Evolutionary conservation across 2,329 filamentous ascomycete species (phyloP).

Genomic region (Magnaporthiopsis incrustans): DNA sequence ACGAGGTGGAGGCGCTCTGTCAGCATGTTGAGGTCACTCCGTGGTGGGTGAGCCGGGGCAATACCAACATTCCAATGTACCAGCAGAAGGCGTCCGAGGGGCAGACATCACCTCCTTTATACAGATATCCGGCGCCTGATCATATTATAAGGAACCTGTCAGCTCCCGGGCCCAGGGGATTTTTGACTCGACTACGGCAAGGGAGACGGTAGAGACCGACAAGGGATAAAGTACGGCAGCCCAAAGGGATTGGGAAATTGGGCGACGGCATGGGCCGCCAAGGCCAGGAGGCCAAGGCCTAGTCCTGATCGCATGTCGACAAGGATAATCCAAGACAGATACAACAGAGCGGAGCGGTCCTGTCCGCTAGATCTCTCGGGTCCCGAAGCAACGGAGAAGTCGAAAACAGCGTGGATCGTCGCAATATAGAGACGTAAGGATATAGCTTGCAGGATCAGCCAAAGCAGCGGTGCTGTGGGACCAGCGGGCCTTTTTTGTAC

Average conservation of each 20-base stretch:
- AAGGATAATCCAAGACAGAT: not conserved
- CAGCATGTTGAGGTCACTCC: not conserved
- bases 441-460: not conserved
- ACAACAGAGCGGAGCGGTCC: not conserved
- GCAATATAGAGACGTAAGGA: not conserved
- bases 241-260: not conserved
- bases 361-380: not conserved
- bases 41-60: not conserved
- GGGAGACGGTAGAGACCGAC: not conserved
- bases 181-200: not conserved
- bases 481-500: not conserved
- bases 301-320: not conserved
- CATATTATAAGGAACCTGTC: not conserved
- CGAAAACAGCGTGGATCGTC: not conserved
- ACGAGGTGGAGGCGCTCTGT: not conserved
- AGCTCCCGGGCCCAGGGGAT: not conserved
- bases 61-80: not conserved
- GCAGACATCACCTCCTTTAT: constrained; percentile 1
- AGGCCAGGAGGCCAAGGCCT: not conserved
- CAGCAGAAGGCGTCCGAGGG: constrained; percentile 3
- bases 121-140: not conserved
- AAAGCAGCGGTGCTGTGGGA: not conserved
- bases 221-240: constrained; percentile 1
- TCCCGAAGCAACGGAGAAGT: too few relatives aligned
- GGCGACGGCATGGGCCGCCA: not conserved